Evolutionary conservation across 176 grass and related monocot species (phyloP).

Genomic region (Rhipidocladum racemiflorum): DNA sequence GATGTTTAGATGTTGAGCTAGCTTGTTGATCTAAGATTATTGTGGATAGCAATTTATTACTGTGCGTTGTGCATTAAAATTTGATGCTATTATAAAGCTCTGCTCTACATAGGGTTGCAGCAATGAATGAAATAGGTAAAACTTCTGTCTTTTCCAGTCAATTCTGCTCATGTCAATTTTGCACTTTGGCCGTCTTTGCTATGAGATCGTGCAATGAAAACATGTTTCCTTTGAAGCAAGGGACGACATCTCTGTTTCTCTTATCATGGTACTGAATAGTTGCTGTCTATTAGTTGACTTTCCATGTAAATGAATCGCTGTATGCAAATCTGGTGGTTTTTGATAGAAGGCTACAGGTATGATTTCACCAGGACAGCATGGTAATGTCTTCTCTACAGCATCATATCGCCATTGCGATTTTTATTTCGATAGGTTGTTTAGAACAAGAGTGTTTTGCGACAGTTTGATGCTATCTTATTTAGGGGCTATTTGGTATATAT

Average conservation of each 20-base stretch:
- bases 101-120: constrained; percentile 16
- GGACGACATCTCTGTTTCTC: neutral
- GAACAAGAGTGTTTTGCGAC: neutral
- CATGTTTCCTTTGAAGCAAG: neutral
- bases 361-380: neutral
- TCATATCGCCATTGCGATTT: neutral
- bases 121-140: constrained; percentile 9
- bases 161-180: constrained; percentile 1
- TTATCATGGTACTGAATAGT: neutral
- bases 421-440: neutral
- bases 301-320: neutral
- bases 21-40: neutral
- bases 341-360: constrained; percentile 6
- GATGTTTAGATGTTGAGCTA: constrained; percentile 27
- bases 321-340: neutral
- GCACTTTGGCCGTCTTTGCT: neutral
- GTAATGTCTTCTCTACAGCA: neutral
- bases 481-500: too few relatives aligned
- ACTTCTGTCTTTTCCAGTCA: neutral
- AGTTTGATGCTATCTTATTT: neutral
- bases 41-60: neutral
- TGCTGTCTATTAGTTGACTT: neutral
- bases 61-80: constrained; percentile 12
- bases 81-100: constrained; percentile 15
- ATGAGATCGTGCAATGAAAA: neutral